Evolutionary conservation across 1,139 yeast species (phyloP), one percentile per base, ranked within the genome.

Genomic region (Hyphopichia burtonii): DNA sequence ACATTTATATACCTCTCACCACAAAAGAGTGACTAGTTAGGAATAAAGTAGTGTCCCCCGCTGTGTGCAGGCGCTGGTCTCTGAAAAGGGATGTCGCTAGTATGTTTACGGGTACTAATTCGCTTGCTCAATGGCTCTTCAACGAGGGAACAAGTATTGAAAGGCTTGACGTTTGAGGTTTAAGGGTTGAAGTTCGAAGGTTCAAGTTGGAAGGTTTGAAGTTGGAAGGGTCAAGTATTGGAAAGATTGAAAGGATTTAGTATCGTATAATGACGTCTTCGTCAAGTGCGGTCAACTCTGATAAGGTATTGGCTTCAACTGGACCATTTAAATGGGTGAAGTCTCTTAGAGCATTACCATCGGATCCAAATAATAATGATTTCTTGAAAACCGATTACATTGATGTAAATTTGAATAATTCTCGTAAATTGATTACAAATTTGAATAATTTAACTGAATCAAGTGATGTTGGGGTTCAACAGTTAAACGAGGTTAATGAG

Each of bases 391-490:
- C 66, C 1, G 78, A 73, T 41, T 73, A 71, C 45, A 62, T 73
- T n/a, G 77, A 71, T 19, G 71, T 66, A 33, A 73, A 73, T 47
- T 56, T 73, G 41, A 69, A 70, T 54, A 73, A 73, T 47, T 69
- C 74, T 28, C 54, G 78, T 17, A 68, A 66, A 45, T 53, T 73
- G 34, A 73, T 73, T 27, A 39, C 46, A 17, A 67, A 68, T 45
- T 45, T 72, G 38, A 55, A 59, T 38, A 53, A 54, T 14, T 54
- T 68, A 37, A 52, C 62, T 14, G 48, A 46, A 2, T 46, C 55
- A 9, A 58, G 64, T 30, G 47, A 50, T 3, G 51, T 47, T n/a
- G 55, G 56, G 37, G 49, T 58, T 1, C 38, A 47, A 4, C 52
- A 52, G 9, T 40, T 55, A 30, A 58, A 55, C 16, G 59, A 58